Conservation (phyloP, 352 stramenopile genomes). For the Nothophytophthora sp. region DNA sequence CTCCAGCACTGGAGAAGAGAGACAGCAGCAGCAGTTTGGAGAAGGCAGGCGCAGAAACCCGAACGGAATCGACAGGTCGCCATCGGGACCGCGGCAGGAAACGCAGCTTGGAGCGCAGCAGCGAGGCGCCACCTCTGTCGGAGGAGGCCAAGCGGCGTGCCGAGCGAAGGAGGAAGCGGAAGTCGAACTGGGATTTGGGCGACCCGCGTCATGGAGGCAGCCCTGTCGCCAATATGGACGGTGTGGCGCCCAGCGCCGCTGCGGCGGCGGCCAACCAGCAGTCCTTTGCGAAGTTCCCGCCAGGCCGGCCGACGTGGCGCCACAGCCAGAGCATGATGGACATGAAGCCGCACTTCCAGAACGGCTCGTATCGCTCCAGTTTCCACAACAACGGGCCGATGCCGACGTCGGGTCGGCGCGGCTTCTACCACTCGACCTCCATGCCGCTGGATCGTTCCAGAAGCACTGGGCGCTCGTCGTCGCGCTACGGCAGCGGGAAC, state of each 20-base stretch:
- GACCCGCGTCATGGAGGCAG: slow-evolving; percentile 58
- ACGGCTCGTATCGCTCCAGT: slow-evolving; percentile 30
- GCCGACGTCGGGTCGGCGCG: slow-evolving; percentile 26
- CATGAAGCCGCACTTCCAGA: slow-evolving; percentile 46
- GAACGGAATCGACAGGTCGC: slow-evolving; percentile 13
- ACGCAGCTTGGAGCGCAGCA: slow-evolving; percentile 36
- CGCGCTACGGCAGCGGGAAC: slow-evolving; percentile 33
- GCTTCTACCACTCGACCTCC: slow-evolving; percentile 53
- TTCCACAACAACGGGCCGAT: slow-evolving; percentile 37
- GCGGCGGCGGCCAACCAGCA: slow-evolving; percentile 38
- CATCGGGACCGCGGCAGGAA: slow-evolving; percentile 34
- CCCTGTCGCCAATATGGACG: slow-evolving; percentile 22
- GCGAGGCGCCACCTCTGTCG: slow-evolving; percentile 33
- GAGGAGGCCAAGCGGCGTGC: slow-evolving; percentile 61
- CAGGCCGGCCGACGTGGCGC: slow-evolving; percentile 52
- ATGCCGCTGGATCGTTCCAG: slow-evolving; percentile 56
- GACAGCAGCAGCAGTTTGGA: slow-evolving; percentile 29
- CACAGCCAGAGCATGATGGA: slow-evolving; percentile 70
- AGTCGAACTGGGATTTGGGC: slow-evolving; percentile 84
- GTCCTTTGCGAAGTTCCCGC: slow-evolving; percentile 62
- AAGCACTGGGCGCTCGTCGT: slow-evolving; percentile 43
- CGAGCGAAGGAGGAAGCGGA: slow-evolving; percentile 64
- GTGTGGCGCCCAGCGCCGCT: slow-evolving; percentile 26
- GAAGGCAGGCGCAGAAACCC: slow-evolving; percentile 14
- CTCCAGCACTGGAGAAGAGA: slow-evolving; percentile 17